Evolutionary conservation across 306 rosid genomes (phyloP).

Genomic region (Alnus glutinosa): DNA sequence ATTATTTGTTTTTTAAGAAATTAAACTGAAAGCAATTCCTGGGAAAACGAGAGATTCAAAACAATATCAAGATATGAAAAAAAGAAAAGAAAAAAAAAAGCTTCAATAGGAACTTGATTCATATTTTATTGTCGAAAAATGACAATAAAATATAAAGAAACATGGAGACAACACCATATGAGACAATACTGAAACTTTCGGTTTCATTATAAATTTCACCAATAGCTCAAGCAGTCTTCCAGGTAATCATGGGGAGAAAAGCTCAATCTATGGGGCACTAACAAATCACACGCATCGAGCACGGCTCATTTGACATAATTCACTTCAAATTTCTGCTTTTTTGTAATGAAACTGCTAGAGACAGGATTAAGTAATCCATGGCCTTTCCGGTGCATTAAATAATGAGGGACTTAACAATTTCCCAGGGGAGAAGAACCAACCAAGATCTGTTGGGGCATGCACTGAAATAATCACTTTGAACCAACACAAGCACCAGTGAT

Average conservation of each 20-base stretch:
- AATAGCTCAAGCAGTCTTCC: too few relatives aligned
- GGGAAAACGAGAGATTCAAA: too few relatives aligned
- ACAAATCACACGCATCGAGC: neutral
- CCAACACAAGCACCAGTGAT: constrained; percentile 2
- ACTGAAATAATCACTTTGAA: neutral
- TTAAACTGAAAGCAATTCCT: too few relatives aligned
- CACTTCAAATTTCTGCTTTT: neutral
- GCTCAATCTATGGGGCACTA: neutral
- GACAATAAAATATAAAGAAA: too few relatives aligned
- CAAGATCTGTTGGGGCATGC: neutral
- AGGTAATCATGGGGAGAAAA: neutral
- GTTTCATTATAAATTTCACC: neutral
- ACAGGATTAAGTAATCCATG: neutral
- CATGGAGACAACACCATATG: neutral
- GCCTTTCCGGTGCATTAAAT: neutral
- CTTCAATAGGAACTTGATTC: too few relatives aligned
- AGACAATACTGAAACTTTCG: neutral
- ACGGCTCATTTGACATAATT: too few relatives aligned
- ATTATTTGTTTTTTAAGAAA: too few relatives aligned
- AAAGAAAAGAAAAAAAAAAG: too few relatives aligned
- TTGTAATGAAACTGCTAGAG: neutral
- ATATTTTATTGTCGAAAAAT: too few relatives aligned
- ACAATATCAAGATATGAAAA: too few relatives aligned
- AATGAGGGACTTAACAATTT: neutral
- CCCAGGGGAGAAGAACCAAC: neutral